Evolutionary conservation across 106 monocot genomes (phyloP), one percentile per base, ranked within the genome.

Genomic region (Vanilla planifolia): DNA sequence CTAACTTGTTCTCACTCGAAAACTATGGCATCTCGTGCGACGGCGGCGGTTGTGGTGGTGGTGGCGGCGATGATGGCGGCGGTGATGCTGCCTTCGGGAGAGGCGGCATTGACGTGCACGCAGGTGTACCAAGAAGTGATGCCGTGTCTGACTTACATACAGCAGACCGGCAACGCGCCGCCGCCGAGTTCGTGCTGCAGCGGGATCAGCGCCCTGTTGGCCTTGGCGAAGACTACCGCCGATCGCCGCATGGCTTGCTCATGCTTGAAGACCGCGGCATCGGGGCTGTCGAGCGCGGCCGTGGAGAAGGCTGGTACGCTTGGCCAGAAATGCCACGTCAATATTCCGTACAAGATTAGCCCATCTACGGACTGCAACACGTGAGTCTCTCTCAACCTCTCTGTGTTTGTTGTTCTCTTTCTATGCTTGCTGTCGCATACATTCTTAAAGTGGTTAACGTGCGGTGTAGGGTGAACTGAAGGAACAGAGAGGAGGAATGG

Each of bases 351-450:
- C 30, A 44, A 64, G 17, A 71, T 80, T 62, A 67, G 67, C 50
- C 7, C 75, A 15, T 74, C 79, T 45, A 74, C 65, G 1, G 69
- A 79, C 74, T 79, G 78, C 72, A 40, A 29, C 35, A 69, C 66
- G 71, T 77, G 64, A 66, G 60, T 24, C 39, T 35, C 55, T 39
- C 21, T 75, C 71, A 28, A 63, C 41, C 21, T 58, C 61, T 24
- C 1, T 0, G 2, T n/a, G n/a, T n/a, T n/a, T n/a, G n/a, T n/a
- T n/a, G n/a, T n/a, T n/a, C n/a, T n/a, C n/a, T n/a, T n/a, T n/a
- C n/a, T n/a, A n/a, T n/a, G n/a, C n/a, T n/a, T n/a, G n/a, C n/a
- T n/a, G n/a, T n/a, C n/a, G n/a, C n/a, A n/a, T n/a, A n/a, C n/a
- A n/a, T n/a, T n/a, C n/a, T n/a, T n/a, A n/a, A n/a, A n/a, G n/a